Evolutionary conservation across 345 rosid species (phyloP).

Genomic region (Erucastrum elatum): DNA sequence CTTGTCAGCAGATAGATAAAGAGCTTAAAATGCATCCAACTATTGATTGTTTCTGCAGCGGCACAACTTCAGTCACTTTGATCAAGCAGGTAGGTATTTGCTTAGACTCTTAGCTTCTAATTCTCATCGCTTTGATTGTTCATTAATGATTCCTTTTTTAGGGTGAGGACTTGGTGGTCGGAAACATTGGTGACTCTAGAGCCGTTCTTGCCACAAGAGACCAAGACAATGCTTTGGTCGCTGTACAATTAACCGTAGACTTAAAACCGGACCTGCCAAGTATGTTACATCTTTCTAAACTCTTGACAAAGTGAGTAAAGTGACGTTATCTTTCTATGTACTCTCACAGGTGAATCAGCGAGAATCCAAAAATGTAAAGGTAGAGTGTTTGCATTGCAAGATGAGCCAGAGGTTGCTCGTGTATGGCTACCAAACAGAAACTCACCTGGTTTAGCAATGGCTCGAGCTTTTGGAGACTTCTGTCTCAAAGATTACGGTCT

Average conservation of each 20-base stretch:
- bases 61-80: constrained; percentile 87
- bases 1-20: constrained; percentile 83
- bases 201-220: constrained; percentile 84
- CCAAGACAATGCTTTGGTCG: constrained; percentile 60
- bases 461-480: constrained; percentile 98
- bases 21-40: constrained; percentile 79
- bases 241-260: constrained; percentile 83
- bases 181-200: constrained; percentile 92
- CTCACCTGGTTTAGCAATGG: constrained; percentile 98
- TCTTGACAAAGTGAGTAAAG: constrained; percentile 9
- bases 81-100: constrained; percentile 88
- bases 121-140: background rate
- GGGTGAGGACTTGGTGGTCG: constrained; percentile 81
- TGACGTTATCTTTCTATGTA: constrained; percentile 12
- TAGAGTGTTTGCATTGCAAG: constrained; percentile 94
- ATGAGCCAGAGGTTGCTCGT: constrained; percentile 98
- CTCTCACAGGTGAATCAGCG: constrained; percentile 75
- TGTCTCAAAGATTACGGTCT: constrained; percentile 97
- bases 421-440: constrained; percentile 96
- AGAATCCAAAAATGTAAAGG: constrained; percentile 93
- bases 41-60: constrained; percentile 97
- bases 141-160: constrained; percentile 33
- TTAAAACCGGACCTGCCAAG: constrained; percentile 97
- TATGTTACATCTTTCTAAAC: background rate
- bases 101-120: constrained; percentile 1